Evolutionary conservation across 2,329 filamentous ascomycete species (phyloP).

Genomic region (Pseudocercospora vitis): DNA sequence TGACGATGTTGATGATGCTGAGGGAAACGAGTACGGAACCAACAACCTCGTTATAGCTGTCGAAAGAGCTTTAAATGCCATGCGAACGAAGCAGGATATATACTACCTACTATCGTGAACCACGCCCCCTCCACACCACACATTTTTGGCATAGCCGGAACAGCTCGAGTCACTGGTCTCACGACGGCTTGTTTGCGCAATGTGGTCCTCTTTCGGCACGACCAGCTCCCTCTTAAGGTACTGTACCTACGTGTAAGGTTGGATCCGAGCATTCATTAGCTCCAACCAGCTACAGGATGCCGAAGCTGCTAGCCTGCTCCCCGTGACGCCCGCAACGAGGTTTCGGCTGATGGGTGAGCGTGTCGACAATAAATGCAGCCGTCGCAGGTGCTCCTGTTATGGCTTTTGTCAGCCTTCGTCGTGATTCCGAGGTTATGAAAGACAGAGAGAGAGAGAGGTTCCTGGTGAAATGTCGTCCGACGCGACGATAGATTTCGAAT

Average conservation of each 20-base stretch:
- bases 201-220: neutral
- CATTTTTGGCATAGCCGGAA: neutral
- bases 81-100: neutral
- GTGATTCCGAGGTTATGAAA: too few species aligned
- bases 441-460: too few species aligned
- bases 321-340: too few species aligned
- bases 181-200: neutral
- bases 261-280: constrained; percentile 13
- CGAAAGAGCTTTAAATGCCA: neutral
- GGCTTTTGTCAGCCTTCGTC: too few species aligned
- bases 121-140: neutral
- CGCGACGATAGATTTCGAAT: too few species aligned
- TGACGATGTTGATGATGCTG: constrained; percentile 13
- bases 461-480: too few species aligned
- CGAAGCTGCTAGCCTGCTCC: too few species aligned
- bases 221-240: too few species aligned
- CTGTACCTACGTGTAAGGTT: constrained; percentile 16
- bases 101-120: neutral
- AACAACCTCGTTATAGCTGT: constrained; percentile 7
- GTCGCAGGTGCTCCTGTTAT: too few species aligned
- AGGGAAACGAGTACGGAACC: neutral
- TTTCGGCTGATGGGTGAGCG: too few species aligned
- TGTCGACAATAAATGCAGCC: too few species aligned
- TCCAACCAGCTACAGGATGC: too few species aligned
- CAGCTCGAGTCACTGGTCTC: constrained; percentile 2